Base-by-base conservation (phyloP, 1,284 basidiomycete genomes). In the Cryptococcus floricola region DNA sequence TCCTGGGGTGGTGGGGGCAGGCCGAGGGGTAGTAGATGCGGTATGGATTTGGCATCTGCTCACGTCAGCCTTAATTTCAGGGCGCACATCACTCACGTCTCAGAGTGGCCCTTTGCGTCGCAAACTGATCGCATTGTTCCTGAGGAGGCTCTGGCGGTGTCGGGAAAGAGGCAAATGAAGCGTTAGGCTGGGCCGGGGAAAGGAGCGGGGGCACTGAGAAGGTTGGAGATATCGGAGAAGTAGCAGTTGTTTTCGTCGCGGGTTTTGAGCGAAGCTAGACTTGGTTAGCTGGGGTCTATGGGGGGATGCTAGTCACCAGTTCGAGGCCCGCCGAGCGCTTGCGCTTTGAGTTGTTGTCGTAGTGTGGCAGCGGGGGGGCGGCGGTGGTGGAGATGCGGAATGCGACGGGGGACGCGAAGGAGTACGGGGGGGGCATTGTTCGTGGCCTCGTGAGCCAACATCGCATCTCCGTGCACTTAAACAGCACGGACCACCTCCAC, bases 401-500 rank as follows among this genome's bases (percentile, higher is more conserved):
- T 1, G 44, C 6, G 23, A 46, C 44, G 27, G 44, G 23, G 13
- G 44, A 4, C 16, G 44, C 9, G 27, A 46, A 46, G 27, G 3
- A 1, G 44, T 46, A 46, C 18, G 18, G 44, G 18, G 19, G 18
- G 8, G 44, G 44, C 44, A 46, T 46, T 1, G 9, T 46, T 1
- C 19, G 16, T 25, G 39, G 48, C 18, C 10, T 10, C 5, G 14
- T 14, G 14, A 28, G 27, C 14, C 6, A 27, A 10, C 10, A 31
- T 49, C 23, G 23, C 23, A 23, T 23, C 23, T 19, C 31, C 31
- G 31, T 31, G 4, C 31, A 31, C 19, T 19, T 27, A 6, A 19
- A 5, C 10, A 19, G 54, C 50, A 34, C 49, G 54, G 54, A 56
- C 50, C 50, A 43, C 54, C 54, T 56, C 59, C 54, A 56, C 54